Evolutionary conservation across 1,284 basidiomycete species (phyloP).

Genomic region (Trametes polyzona): DNA sequence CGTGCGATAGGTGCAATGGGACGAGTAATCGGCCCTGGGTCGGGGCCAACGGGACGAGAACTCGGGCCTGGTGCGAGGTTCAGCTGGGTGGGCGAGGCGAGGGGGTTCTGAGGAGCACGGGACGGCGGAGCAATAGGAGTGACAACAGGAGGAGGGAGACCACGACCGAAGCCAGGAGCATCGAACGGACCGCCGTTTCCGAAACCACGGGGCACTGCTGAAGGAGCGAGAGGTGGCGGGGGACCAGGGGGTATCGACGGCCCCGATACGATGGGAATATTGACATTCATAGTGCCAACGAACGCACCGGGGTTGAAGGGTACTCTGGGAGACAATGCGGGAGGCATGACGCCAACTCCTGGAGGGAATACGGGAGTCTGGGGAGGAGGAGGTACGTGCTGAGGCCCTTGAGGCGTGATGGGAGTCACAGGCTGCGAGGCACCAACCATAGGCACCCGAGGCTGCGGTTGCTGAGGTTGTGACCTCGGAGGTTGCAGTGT

Average conservation of each 20-base stretch:
- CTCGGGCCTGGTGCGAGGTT: conserved; percentile 39
- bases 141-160: conserved; percentile 42
- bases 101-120: conserved; percentile 38
- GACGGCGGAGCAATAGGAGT: conserved; percentile 57
- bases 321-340: conserved; percentile 53
- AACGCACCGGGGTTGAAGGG: conserved; percentile 53
- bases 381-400: conserved; percentile 37
- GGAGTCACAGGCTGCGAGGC: conserved; percentile 39
- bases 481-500: conserved; percentile 37
- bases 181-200: conserved; percentile 55
- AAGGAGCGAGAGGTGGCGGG: conserved; percentile 51
- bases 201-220: conserved; percentile 56
- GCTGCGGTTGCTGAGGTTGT: conserved; percentile 40
- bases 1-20: conserved; percentile 51
- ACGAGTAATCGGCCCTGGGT: conserved; percentile 65
- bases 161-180: conserved; percentile 45
- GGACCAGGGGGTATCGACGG: conserved; percentile 47
- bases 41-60: conserved; percentile 38
- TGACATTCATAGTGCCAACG: conserved; percentile 29
- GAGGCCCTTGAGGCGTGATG: conserved; percentile 43
- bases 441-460: conserved; percentile 34
- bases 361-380: conserved; percentile 52
- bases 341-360: conserved; percentile 47
- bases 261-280: conserved; percentile 40
- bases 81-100: conserved; percentile 44